Conservation (phyloP, 495 filamentous ascomycete species). For the Penicillium chermesinum region DNA sequence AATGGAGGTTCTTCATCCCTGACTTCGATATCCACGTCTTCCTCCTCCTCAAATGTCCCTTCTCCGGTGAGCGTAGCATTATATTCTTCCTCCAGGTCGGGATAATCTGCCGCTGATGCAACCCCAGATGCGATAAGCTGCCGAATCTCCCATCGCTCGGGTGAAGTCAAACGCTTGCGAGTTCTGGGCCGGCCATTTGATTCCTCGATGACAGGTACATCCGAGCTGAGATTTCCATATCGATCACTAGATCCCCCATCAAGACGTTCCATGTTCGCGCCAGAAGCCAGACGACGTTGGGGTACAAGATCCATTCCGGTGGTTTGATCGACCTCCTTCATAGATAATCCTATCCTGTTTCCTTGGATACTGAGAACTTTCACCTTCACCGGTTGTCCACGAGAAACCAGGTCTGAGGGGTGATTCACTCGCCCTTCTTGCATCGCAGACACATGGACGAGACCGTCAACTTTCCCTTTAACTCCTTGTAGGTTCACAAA, state of each 20-base stretch:
- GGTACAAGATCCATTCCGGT: conserved; percentile 82
- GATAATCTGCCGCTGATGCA: conserved; percentile 84
- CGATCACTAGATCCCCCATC: conserved; percentile 50
- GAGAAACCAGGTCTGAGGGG: conserved; percentile 77
- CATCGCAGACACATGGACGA: conserved; percentile 96
- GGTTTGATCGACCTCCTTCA: conserved; percentile 95
- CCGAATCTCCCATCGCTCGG: conserved; percentile 94
- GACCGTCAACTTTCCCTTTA: conserved; percentile 80
- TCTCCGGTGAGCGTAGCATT: conserved; percentile 80
- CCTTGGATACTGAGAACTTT: conserved; percentile 87
- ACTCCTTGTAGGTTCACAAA: conserved; percentile 92
- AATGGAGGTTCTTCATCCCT: conserved; percentile 95
- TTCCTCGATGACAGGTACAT: conserved; percentile 64
- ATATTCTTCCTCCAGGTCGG: conserved; percentile 92
- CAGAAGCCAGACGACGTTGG: conserved; percentile 76
- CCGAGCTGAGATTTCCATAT: conserved; percentile 54
- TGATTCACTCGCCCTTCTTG: conserved; percentile 86
- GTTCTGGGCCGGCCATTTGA: conserved; percentile 50
- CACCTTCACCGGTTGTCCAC: conserved; percentile 82
- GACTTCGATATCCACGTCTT: conserved; percentile 96
- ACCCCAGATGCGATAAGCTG: conserved; percentile 94
- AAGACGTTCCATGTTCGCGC: conserved; percentile 83
- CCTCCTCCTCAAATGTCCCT: conserved; percentile 87
- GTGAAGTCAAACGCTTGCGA: conserved; percentile 91
- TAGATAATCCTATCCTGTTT: conserved; percentile 75